Percentiles rank a stretch among this genome's conserved stretches.
phyloP scores from a whole-genome alignment of 768 basidiomycete species.

The Phlebiopsis flavidoalba region DNA sequence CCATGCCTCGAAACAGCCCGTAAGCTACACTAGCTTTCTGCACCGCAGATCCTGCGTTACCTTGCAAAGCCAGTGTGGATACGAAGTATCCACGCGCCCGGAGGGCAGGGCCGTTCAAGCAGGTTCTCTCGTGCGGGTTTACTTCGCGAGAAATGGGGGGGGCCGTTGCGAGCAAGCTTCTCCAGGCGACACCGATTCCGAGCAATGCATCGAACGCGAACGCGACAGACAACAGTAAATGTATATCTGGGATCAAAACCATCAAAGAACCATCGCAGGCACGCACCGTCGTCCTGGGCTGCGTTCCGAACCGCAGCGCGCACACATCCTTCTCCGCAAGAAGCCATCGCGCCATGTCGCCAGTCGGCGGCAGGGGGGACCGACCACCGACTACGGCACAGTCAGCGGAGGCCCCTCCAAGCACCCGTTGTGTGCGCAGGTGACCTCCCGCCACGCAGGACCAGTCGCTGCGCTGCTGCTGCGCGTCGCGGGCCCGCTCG shows the following conservation, averaged over 20 bases:
- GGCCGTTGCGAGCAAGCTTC: background rate
- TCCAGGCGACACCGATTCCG: background rate
- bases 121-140: background rate
- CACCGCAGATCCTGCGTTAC: background rate
- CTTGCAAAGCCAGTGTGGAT: background rate
- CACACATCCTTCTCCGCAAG: background rate
- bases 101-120: background rate
- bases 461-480: background rate
- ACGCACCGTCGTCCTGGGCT: background rate
- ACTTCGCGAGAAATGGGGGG: background rate
- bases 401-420: background rate
- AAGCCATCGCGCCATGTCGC: background rate
- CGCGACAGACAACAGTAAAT: too few species aligned
- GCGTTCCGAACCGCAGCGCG: background rate
- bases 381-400: background rate
- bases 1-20: background rate
- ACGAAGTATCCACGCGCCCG: conserved; percentile 1
- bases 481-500: background rate
- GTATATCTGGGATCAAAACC: too few species aligned
- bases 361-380: too few species aligned
- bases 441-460: background rate
- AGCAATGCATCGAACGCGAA: too few species aligned
- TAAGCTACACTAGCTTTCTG: background rate
- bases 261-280: background rate
- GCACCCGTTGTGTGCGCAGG: background rate